These are phyloP conservation scores for Aspergillus udagawae DNA, from an alignment of 2,329 filamentous ascomycete genomes.

Conservation along the genomic window DNA sequence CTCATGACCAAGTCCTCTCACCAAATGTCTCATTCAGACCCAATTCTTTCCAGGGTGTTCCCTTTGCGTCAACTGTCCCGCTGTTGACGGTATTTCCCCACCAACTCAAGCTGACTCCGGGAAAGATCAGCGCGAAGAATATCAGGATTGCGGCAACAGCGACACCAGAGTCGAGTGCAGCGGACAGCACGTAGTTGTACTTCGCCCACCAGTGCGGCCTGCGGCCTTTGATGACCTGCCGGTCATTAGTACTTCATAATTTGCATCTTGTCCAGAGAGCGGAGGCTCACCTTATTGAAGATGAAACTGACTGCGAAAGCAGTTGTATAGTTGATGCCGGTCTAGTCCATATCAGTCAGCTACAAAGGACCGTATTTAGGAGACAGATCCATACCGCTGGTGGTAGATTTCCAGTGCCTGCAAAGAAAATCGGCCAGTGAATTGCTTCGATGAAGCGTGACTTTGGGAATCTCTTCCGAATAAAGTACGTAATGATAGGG, in stretches of 20 bases:
- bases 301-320: slow-evolving; percentile 27
- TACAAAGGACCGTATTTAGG: not conserved
- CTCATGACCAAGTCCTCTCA: slow-evolving; percentile 9
- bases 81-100: slow-evolving; percentile 31
- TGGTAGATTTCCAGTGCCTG: slow-evolving; percentile 22
- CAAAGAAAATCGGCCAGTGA: slow-evolving; percentile 26
- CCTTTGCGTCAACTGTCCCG: slow-evolving; percentile 33
- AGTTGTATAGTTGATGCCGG: slow-evolving; percentile 22
- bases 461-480: slow-evolving; percentile 57
- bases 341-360: slow-evolving; percentile 6
- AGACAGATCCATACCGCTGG: slow-evolving; percentile 13
- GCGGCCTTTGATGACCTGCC: slow-evolving; percentile 12
- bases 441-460: slow-evolving; percentile 28
- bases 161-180: slow-evolving; percentile 31
- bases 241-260: not conserved
- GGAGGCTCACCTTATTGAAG: slow-evolving; percentile 27
- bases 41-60: slow-evolving; percentile 19
- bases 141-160: slow-evolving; percentile 35
- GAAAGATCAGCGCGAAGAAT: slow-evolving; percentile 35
- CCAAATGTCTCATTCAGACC: slow-evolving; percentile 12
- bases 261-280: not conserved
- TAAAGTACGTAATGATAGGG: slow-evolving; percentile 45
- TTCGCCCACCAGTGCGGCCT: slow-evolving; percentile 20
- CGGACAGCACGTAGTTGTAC: slow-evolving; percentile 34
- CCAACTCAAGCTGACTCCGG: slow-evolving; percentile 25